Base-by-base conservation (phyloP, 2,329 filamentous ascomycete species). In the Trichoderma gracile region DNA sequence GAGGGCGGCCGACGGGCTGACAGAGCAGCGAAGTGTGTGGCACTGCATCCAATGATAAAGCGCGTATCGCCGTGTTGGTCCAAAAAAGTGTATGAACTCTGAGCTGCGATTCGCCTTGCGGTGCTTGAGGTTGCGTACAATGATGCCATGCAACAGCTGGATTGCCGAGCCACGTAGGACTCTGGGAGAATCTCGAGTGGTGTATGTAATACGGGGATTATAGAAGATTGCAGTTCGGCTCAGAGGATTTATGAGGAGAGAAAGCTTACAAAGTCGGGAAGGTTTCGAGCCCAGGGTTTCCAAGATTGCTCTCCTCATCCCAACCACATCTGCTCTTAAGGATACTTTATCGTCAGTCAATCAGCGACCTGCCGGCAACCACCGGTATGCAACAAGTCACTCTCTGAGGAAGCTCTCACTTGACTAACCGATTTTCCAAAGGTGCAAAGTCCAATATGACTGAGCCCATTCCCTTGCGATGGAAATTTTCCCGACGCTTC, bases 401-500 rank as follows among this genome's bases (percentile, higher is more conserved):
- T 2, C 15, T 6, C 8, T 10, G 9, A 10, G 23, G 9, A 17
- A 3, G 2, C 33, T 14, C 23, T 3, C 12, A 17, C 14, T 3
- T 14, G 1, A 14, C 59, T 62, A 50, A 56, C 17, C 14, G 25
- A 5, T 15, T n/a, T 19, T 9, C 17, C 30, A 3, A 2, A 58
- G 55, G 23, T 17, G 5, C 8, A 19, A 8, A 25, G 6, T 14
- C 21, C 2, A n/a, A 42, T 23, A 45, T 2, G 66, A 50, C 33
- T 2, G 21, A 38, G 1, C 23, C 63, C 1, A 15, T 66, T 8
- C 40, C 63, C 0, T 52, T 74, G 21, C 67, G 47, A 15, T 42
- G 49, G 1, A 72, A 67, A 43, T 62, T 69, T 30, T 60, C 69
- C 12, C 71, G 71, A 12, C 69, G 71, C 5, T 68, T 76, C 42